These are phyloP conservation scores for Peribolospora kevripleyi DNA, from an alignment of 768 basidiomycete genomes.

Conservation along the genomic window DNA sequence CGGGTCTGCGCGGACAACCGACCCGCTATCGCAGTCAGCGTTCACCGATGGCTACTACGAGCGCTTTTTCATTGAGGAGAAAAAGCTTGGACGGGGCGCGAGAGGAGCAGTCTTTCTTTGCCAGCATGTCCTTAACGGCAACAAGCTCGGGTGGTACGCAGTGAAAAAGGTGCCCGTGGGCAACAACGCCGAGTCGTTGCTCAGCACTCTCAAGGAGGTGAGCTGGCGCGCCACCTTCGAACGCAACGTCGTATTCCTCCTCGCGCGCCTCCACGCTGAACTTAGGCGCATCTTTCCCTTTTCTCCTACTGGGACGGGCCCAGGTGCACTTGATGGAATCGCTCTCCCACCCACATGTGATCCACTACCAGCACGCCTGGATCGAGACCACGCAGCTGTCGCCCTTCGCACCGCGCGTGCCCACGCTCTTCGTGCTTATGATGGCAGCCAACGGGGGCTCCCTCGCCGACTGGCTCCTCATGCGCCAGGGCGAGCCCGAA, in stretches of 20 bases:
- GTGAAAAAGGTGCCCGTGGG: conserved; percentile 73
- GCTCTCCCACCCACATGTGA: conserved; percentile 72
- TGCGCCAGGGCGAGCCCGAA: conserved; percentile 16
- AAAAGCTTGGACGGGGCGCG: conserved; percentile 76
- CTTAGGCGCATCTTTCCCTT: not conserved
- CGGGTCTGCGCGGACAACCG: too few species aligned
- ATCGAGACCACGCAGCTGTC: conserved; percentile 68
- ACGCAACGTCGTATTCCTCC: not conserved
- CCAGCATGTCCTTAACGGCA: conserved; percentile 74
- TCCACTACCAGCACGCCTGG: conserved; percentile 92
- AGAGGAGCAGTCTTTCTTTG: conserved; percentile 76
- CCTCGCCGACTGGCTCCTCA: conserved; percentile 14
- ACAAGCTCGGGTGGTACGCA: conserved; percentile 63
- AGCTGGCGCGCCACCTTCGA: conserved; percentile 4
- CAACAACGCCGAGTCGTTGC: conserved; percentile 32
- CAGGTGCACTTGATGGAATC: conserved; percentile 64
- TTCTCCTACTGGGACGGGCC: not conserved
- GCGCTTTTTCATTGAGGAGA: conserved; percentile 73
- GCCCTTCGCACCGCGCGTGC: conserved; percentile 63
- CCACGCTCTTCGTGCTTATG: conserved; percentile 36
- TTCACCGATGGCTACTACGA: conserved; percentile 6
- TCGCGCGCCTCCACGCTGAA: not conserved
- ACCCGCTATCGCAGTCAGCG: not conserved
- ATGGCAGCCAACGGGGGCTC: conserved; percentile 20
- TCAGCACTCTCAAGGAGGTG: conserved; percentile 57